Conservation (phyloP, 139 green algal species). For the Haematococcus sp. region DNA sequence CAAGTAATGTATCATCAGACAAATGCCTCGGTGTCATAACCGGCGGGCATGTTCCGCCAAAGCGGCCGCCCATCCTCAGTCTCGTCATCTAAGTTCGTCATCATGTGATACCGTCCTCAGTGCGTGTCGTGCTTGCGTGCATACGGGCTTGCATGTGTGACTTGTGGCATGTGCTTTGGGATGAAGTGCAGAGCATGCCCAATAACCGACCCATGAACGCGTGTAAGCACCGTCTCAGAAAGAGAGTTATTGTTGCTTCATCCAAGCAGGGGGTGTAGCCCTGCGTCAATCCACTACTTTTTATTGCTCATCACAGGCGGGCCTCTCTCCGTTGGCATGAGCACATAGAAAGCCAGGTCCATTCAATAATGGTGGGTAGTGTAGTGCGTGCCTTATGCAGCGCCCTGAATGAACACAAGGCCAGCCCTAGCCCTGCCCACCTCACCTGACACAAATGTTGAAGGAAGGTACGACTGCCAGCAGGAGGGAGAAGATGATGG, state of each 20-base stretch:
- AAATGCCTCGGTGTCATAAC: constrained; percentile 15
- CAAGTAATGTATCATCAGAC: constrained; percentile 16
- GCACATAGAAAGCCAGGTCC: neutral
- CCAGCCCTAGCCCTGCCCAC: too few species aligned
- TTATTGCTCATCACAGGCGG: neutral
- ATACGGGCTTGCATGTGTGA: too few species aligned
- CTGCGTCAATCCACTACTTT: constrained; percentile 20
- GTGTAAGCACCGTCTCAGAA: neutral
- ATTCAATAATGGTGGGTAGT: neutral
- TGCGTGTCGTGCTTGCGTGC: too few species aligned
- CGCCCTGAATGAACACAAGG: neutral
- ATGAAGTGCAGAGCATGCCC: neutral
- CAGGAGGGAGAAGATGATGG: too few species aligned
- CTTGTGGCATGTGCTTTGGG: neutral
- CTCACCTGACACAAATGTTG: too few species aligned
- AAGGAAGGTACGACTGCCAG: too few species aligned
- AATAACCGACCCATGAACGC: neutral
- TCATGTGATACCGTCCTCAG: neutral
- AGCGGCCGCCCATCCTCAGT: constrained; percentile 7
- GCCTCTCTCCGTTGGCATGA: neutral
- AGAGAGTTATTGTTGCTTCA: constrained; percentile 14
- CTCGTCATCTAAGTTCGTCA: constrained; percentile 19
- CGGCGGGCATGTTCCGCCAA: constrained; percentile 3
- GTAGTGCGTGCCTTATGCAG: neutral
- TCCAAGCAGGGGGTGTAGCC: neutral